Evolutionary conservation across 2,329 filamentous ascomycete genomes (phyloP), one percentile per base, ranked within the genome.

Genomic region (Pyrenochaeta sp.): DNA sequence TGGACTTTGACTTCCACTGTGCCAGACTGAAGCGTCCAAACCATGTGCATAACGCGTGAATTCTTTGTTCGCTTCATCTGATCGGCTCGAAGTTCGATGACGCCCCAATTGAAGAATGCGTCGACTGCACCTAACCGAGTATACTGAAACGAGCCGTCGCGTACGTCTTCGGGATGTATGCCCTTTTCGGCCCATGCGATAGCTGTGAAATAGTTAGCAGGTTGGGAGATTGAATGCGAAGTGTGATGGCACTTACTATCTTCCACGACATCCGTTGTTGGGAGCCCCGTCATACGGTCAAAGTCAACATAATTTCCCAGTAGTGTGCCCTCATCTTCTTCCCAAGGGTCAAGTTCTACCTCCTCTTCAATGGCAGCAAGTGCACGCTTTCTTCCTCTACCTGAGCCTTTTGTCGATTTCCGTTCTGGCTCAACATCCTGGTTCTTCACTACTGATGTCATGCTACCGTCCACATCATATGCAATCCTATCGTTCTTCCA

Each of bases 41-140:
- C 86, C 87, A 99, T 94, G 67, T 96, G 91, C 90, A 96, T 97
- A 75, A 89, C 92, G 51, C 93, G 82, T 23, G 89, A 88, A 72
- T 96, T 97, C 79, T 97, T 97, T 35, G 87, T 83, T 58, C 86
- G 84, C 77, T 99, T 99, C 65, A 88, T 84, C 21, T 89, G 85
- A 2, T 88, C 87, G 0, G 90, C 86, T 5, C 90, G 89, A 36
- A 99, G 76, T 61, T 97, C 93, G 24, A 99, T 89, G 38, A 97
- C 82, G 11, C 94, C 94, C 7, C 88, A 87, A 22, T 91, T 92
- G 70, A 97, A 90, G 71, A 96, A 97, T 0, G 88, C 85, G 11
- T 55, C 53, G 44, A 48, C 50, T 4, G 60, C 60, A 11, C 45
- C 53, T 48, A 93, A 88, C 76, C 96, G 97, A 22, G 89, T 89